Conservation (phyloP, 495 filamentous ascomycete genomes). For the Podospora sp. region DNA sequence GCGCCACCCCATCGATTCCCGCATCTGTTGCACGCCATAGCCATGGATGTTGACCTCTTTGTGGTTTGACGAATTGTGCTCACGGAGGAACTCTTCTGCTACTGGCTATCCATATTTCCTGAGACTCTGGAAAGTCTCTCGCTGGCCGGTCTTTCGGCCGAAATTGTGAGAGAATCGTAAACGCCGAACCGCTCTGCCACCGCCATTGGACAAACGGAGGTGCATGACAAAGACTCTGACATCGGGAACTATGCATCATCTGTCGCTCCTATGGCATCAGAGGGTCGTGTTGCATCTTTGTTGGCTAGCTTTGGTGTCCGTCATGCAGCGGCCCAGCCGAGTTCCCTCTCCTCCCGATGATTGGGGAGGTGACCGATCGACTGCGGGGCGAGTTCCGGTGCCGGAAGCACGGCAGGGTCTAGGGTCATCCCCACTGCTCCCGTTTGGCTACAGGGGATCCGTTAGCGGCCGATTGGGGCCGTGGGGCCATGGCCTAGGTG, state of each 20-base stretch:
- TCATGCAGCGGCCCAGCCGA: slow-evolving; percentile 15
- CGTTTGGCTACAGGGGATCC: not conserved
- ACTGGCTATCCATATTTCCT: too few species aligned
- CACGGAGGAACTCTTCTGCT: too few species aligned
- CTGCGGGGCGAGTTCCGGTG: slow-evolving; percentile 15
- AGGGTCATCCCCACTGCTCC: not conserved
- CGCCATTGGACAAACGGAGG: not conserved
- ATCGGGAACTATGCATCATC: slow-evolving; percentile 1
- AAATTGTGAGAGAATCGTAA: too few species aligned
- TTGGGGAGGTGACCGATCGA: not conserved
- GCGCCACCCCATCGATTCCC: not conserved
- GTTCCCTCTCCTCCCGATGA: slow-evolving; percentile 2
- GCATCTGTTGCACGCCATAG: not conserved
- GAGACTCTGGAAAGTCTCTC: too few species aligned
- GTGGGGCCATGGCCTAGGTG: not conserved
- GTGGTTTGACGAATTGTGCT: too few species aligned
- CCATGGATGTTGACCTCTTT: not conserved
- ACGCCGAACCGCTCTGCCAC: not conserved
- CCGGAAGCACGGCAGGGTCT: slow-evolving; percentile 9
- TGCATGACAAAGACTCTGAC: not conserved
- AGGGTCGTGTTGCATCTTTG: slow-evolving; percentile 1
- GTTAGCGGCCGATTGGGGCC: slow-evolving; percentile 7
- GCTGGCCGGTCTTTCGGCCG: too few species aligned
- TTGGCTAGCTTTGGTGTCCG: slow-evolving; percentile 5
- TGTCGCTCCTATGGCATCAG: slow-evolving; percentile 1